Evolutionary conservation across 1,284 basidiomycete species (phyloP).

Genomic region (Leccinum fallax): DNA sequence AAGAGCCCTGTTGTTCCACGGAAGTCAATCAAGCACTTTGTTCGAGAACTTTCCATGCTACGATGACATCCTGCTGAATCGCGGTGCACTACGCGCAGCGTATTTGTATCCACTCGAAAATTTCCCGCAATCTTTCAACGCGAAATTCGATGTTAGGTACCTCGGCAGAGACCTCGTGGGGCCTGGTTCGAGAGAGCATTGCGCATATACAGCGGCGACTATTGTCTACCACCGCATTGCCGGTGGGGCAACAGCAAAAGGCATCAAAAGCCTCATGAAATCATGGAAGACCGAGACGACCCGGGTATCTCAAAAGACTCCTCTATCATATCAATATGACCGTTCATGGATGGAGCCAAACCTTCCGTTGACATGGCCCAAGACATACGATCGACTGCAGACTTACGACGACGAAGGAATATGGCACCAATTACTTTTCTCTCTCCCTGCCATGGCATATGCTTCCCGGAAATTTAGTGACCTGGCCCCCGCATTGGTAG

Average conservation of each 20-base stretch:
- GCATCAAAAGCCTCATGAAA: not conserved
- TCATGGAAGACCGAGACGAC: conserved; percentile 3
- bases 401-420: not conserved
- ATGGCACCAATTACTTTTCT: conserved; percentile 33
- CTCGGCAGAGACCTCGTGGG: conserved; percentile 6
- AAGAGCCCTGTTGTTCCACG: conserved; percentile 15
- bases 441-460: conserved; percentile 36
- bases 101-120: conserved; percentile 12
- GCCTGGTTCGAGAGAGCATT: conserved; percentile 4
- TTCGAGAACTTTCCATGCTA: conserved; percentile 9
- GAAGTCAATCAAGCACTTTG: not conserved
- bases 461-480: conserved; percentile 5
- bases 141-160: conserved; percentile 11
- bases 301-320: not conserved
- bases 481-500: conserved; percentile 31
- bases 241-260: not conserved
- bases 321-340: conserved; percentile 17
- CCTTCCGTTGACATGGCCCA: conserved; percentile 28
- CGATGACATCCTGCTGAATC: conserved; percentile 14
- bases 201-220: conserved; percentile 12
- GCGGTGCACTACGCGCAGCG: conserved; percentile 9
- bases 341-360: conserved; percentile 19
- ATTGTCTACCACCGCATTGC: conserved; percentile 7
- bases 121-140: not conserved
- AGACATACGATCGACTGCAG: conserved; percentile 34